These are phyloP conservation scores for Cornus kousa DNA, from an alignment of 148 eudicot species.

Conservation along the genomic window DNA sequence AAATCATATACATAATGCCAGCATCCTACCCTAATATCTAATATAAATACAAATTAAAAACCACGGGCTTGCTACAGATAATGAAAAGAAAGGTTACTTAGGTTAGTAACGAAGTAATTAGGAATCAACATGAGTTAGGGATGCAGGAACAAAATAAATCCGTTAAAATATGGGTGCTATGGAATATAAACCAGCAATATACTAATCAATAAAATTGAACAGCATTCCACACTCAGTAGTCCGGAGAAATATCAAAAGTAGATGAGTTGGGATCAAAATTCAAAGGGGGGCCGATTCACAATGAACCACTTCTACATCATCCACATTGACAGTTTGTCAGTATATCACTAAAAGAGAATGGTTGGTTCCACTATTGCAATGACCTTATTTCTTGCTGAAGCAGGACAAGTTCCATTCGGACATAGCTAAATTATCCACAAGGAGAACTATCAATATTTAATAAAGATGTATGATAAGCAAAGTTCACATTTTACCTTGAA, in stretches of 20 bases:
- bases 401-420: background rate
- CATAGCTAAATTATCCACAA: background rate
- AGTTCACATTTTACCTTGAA: slow-evolving; percentile 61
- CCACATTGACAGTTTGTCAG: background rate
- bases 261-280: background rate
- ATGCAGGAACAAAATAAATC: background rate
- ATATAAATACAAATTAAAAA: background rate
- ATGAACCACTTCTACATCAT: background rate
- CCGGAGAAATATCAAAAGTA: background rate
- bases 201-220: background rate
- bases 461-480: background rate
- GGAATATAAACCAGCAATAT: background rate
- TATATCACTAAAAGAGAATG: background rate
- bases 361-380: background rate
- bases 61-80: background rate
- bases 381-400: background rate
- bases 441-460: background rate
- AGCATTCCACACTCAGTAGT: background rate
- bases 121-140: background rate
- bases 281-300: background rate
- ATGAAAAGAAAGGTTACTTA: background rate
- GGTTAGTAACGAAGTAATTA: background rate
- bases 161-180: background rate
- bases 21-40: background rate
- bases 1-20: background rate